Conservation (phyloP, 495 filamentous ascomycete genomes). For the Trichoderma parareesei region DNA sequence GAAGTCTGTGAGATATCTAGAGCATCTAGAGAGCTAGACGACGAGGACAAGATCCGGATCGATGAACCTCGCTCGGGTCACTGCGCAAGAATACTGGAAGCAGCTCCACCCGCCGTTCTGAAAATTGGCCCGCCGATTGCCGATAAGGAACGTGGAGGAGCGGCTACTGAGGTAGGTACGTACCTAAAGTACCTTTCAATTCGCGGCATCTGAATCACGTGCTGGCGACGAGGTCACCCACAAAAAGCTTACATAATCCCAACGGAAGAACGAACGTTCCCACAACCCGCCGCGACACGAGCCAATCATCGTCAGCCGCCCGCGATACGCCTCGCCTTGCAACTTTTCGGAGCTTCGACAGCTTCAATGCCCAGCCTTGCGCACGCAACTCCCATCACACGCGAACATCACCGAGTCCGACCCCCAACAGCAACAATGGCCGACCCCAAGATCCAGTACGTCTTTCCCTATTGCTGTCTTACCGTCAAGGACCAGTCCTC, state of each 20-base stretch:
- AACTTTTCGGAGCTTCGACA: constrained; percentile 10
- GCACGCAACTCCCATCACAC: constrained; percentile 12
- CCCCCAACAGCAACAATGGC: constrained; percentile 47
- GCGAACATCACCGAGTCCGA: background rate
- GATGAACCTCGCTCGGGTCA: background rate
- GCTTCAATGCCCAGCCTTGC: constrained; percentile 17
- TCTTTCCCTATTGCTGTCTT: constrained; percentile 12
- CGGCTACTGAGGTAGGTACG: background rate
- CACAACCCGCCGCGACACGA: background rate
- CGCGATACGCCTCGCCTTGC: background rate
- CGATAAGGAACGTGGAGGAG: constrained; percentile 1
- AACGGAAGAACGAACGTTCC: background rate
- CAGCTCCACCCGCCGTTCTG: background rate
- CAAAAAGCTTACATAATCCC: no score
- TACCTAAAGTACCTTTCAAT: no score
- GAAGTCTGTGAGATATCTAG: background rate
- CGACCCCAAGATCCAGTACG: constrained; percentile 72
- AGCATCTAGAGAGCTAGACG: background rate
- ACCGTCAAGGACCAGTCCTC: background rate
- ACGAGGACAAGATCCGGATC: background rate
- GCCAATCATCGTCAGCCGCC: constrained; percentile 7
- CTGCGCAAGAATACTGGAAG: background rate
- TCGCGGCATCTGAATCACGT: no score
- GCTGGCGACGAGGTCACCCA: background rate
- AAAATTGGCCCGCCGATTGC: constrained; percentile 10